Evolutionary conservation across 2,329 filamentous ascomycete species (phyloP).

Genomic region (Ophiostoma ulmi): DNA sequence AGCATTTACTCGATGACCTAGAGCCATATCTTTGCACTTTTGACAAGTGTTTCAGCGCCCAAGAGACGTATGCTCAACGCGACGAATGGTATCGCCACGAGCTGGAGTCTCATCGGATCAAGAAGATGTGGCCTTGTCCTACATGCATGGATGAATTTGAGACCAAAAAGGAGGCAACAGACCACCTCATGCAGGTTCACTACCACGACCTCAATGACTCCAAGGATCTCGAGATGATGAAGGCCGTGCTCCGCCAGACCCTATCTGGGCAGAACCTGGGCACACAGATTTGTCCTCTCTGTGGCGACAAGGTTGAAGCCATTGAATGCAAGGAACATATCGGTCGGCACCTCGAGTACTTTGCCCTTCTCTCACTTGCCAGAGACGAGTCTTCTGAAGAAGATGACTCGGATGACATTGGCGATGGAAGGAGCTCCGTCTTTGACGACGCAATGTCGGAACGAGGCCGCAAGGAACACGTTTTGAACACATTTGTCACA

Average conservation of each 20-base stretch:
- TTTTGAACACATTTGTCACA: slow-evolving; percentile 25
- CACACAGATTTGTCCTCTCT: slow-evolving; percentile 22
- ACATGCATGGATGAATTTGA: slow-evolving; percentile 25
- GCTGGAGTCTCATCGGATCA: slow-evolving; percentile 25
- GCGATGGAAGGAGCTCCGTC: slow-evolving; percentile 19
- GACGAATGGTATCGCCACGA: slow-evolving; percentile 28
- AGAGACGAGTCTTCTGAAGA: slow-evolving; percentile 23
- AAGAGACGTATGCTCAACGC: slow-evolving; percentile 22
- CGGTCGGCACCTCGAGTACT: slow-evolving; percentile 25
- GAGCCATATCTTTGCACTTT: slow-evolving; percentile 27
- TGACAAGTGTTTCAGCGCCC: slow-evolving; percentile 26
- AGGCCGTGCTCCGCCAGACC: slow-evolving; percentile 14
- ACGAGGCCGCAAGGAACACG: slow-evolving; percentile 24
- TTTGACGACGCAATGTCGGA: slow-evolving; percentile 26
- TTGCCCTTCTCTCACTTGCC: slow-evolving; percentile 23
- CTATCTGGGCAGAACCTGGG: slow-evolving; percentile 13
- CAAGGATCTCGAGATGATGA: slow-evolving; percentile 22
- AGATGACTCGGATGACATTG: slow-evolving; percentile 24
- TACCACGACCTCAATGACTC: slow-evolving; percentile 15
- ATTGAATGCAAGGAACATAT: slow-evolving; percentile 24
- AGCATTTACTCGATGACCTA: slow-evolving; percentile 25
- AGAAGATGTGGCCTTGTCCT: slow-evolving; percentile 24
- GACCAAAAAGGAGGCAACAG: slow-evolving; percentile 22
- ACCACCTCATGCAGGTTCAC: slow-evolving; percentile 22
- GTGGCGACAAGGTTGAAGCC: slow-evolving; percentile 21